Evolutionary conservation across 441 rosid species (phyloP), one percentile per base, ranked within the genome.

Genomic region (Pelargonium fulgidum): DNA sequence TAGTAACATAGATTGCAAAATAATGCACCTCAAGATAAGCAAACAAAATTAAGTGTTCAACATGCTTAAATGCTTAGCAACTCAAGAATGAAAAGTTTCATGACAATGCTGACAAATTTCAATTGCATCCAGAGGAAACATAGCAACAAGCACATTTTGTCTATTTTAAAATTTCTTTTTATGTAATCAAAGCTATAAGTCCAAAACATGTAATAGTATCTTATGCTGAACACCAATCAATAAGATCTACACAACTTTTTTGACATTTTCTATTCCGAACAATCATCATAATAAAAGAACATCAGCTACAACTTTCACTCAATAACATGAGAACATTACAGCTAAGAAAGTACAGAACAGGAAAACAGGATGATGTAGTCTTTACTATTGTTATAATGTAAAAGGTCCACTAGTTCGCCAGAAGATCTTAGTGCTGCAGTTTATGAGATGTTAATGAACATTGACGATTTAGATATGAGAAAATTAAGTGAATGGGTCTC

Each of bases 351-450:
- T 20, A 7, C 26, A 20, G 29, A 58, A 58, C 26, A 58, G 29
- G 62, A 58, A 58, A 58, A 58, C 11, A 56, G 20, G 62, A 56
- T 56, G 26, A 56, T 56, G 62, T 19, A 8, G 63, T 58, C 63
- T 29, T 9, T 58, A 10, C n/a, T 58, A 58, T 22, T 22, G 24
- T 22, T 22, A 58, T 58, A 58, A 58, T 20, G 63, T 19, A 12
- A 9, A 59, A 22, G 20, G 36, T 59, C n/a, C 33, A 9, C 20
- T 13, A 59, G 13, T 19, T 19, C 26, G 22, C 9, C 26, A 58
- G 62, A 58, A 1, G 62, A 58, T 58, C 26, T 58, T 17, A 8
- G 16, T 17, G 41, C 41, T 36, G 41, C 4, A 17, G 20, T 58
- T 58, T 58, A 14, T 9, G 36, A 22, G 63, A 33, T 29, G 5